Base-by-base conservation (phyloP, 1,284 basidiomycete genomes). In the Apiotrichum laibachii region DNA sequence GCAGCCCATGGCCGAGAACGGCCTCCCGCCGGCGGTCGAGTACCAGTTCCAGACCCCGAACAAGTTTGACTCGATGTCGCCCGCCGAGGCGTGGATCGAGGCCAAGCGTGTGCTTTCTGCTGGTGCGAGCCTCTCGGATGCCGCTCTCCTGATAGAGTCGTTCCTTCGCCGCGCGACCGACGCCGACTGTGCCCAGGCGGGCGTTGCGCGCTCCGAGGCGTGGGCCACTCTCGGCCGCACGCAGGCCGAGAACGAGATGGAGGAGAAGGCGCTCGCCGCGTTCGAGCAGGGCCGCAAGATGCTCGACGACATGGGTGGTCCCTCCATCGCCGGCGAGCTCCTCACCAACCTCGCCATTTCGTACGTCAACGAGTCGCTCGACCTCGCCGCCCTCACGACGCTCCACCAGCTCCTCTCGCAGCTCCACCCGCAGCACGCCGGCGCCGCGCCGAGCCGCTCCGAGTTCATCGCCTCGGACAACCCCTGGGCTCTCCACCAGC, bases 161-260 rank as follows among this genome's bases (percentile, higher is more conserved):
- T 91, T 91, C 37, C 89, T 92, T 62, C 89, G 63, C 7, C 66
- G 67, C 11, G 70, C 71, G 5, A 70, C 70, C 0, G 58, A 66
- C n/a, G 53, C 58, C 26, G 68, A 72, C 50, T 50, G 63, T n/a
- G 22, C 40, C 22, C 34, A 40, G n/a, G 63, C 67, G 5, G 88
- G 88, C 12, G 92, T 88, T 57, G 39, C 55, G 5, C 55, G 58
- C 26, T 58, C 60, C 1, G 92, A 95, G 72, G 85, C 92, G 0
- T 99, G 96, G 96, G 86, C 94, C 35, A 80, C 95, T 26, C 82
- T 99, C 0, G 96, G 96, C 11, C 90, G 96, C 77, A 90, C 89
- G 0, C 85, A 94, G 67, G 94, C 91, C 50, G 97, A 98, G 88
- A 94, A 99, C 72, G 96, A 99, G 66, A 81, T 82, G 64, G 83